A percentile compares a stretch with the other conserved stretches of the same genome.
These are phyloP conservation scores for Plectranthus barbatus DNA, from an alignment of 257 asterid species.

Conservation along the genomic window DNA sequence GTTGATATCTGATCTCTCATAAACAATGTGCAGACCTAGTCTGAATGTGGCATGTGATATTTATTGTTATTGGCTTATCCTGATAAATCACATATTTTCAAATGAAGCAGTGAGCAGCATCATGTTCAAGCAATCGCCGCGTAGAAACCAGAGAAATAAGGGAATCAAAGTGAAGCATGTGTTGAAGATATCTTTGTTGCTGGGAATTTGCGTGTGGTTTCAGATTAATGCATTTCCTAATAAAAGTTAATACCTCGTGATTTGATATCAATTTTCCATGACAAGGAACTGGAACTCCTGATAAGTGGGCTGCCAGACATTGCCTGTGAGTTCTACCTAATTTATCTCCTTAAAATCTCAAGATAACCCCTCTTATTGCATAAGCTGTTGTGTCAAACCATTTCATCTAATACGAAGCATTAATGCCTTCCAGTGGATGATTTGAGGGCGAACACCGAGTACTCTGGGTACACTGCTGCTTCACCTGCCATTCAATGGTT, in stretches of 20 bases:
- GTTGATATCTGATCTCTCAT: neutral
- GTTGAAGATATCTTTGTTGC: constrained; percentile 57
- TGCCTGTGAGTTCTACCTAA: constrained; percentile 49
- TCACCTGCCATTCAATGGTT: constrained; percentile 92
- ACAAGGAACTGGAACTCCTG: too few relatives aligned
- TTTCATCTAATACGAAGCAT: neutral
- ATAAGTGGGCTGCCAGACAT: constrained; percentile 88
- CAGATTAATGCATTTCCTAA: too few relatives aligned
- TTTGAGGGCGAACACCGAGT: constrained; percentile 86
- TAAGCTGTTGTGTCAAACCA: neutral
- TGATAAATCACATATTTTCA: neutral
- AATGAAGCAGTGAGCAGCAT: too few relatives aligned
- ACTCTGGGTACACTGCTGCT: constrained; percentile 81
- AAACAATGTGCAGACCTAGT: neutral
- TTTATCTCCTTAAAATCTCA: neutral
- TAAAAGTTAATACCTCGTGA: too few relatives aligned
- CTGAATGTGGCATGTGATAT: too few relatives aligned
- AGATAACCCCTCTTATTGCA: neutral
- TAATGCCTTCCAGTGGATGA: constrained; percentile 67
- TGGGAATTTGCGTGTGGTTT: constrained; percentile 77
- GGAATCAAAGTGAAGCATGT: constrained; percentile 92
- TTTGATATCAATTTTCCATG: too few relatives aligned
- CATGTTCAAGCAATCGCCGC: constrained; percentile 80
- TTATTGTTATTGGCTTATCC: too few relatives aligned
- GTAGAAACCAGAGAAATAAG: constrained; percentile 61